A percentile compares a stretch with the other conserved stretches of the same genome.
Conservation (phyloP, 768 basidiomycete species). For the Hypsizygus marmoreus region DNA sequence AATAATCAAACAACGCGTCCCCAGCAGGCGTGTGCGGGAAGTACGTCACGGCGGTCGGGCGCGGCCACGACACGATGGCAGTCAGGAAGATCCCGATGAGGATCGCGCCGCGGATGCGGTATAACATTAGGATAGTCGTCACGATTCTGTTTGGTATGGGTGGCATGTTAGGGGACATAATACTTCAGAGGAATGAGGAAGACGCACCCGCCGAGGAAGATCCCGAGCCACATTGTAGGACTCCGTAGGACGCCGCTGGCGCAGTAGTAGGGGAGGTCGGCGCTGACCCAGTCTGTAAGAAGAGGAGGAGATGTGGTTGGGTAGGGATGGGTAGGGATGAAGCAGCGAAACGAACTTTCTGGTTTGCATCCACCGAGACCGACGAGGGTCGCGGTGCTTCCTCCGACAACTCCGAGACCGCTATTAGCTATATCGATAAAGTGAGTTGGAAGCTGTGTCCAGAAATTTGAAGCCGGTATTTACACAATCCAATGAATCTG, state of each 20-base stretch:
- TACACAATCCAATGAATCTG: slow-evolving; percentile 78
- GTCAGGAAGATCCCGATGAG: slow-evolving; percentile 82
- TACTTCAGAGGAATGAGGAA: neutral
- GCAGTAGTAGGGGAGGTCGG: slow-evolving; percentile 61
- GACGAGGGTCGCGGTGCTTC: slow-evolving; percentile 68
- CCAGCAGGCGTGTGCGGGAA: slow-evolving; percentile 76
- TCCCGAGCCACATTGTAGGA: slow-evolving; percentile 87
- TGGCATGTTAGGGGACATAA: slow-evolving; percentile 1
- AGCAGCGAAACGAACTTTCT: slow-evolving; percentile 34
- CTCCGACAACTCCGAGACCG: slow-evolving; percentile 78
- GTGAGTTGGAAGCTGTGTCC: slow-evolving; percentile 1
- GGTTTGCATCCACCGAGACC: slow-evolving; percentile 75
- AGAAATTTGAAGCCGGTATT: slow-evolving; percentile 16
- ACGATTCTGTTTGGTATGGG: slow-evolving; percentile 49
- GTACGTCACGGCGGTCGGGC: slow-evolving; percentile 76
- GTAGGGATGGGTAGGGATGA: neutral
- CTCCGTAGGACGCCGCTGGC: slow-evolving; percentile 61
- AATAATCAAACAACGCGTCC: slow-evolving; percentile 76
- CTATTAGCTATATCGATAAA: slow-evolving; percentile 44
- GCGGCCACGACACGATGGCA: slow-evolving; percentile 87
- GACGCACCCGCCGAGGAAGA: slow-evolving; percentile 78
- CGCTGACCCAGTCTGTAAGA: slow-evolving; percentile 42
- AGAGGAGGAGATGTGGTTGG: neutral
- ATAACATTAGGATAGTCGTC: slow-evolving; percentile 80
- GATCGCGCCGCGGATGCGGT: slow-evolving; percentile 81